A percentile compares a stretch with the other conserved stretches of the same genome.
Evolutionary conservation across 352 stramenopile species (phyloP).

Genomic region (Plasmopara viticola): DNA sequence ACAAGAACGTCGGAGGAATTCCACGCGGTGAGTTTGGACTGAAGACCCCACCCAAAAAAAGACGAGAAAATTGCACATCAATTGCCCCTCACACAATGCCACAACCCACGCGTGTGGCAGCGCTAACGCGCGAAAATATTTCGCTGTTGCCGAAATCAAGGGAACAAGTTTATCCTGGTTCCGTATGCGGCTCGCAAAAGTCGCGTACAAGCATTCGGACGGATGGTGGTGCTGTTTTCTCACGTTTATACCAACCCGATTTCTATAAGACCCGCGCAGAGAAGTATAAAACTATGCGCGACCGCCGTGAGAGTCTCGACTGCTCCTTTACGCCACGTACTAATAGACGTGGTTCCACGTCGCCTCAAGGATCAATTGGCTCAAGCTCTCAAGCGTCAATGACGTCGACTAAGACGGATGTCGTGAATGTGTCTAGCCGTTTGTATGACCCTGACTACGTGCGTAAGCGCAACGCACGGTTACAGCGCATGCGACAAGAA

Average conservation of each 20-base stretch:
- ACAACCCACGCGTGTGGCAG: slow-evolving; percentile 44
- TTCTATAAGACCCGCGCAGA: slow-evolving; percentile 74
- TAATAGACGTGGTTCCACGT: slow-evolving; percentile 48
- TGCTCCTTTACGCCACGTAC: slow-evolving; percentile 56
- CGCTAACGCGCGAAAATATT: slow-evolving; percentile 75
- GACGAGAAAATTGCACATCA: slow-evolving; percentile 15
- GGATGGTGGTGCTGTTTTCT: slow-evolving; percentile 76
- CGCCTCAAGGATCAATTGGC: slow-evolving; percentile 57
- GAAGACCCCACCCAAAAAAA: slow-evolving; percentile 32
- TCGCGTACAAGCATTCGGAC: slow-evolving; percentile 69
- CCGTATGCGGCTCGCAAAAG: slow-evolving; percentile 64
- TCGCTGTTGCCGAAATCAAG: slow-evolving; percentile 54
- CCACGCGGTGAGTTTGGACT: slow-evolving; percentile 17
- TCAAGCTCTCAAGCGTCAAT: slow-evolving; percentile 52
- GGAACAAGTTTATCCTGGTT: slow-evolving; percentile 39
- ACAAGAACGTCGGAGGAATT: slow-evolving; percentile 21
- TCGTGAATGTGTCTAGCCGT: slow-evolving; percentile 66
- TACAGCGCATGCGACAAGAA: slow-evolving; percentile 72
- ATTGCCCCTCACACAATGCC: slow-evolving; percentile 22
- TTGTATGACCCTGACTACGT: slow-evolving; percentile 85
- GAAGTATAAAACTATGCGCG: slow-evolving; percentile 55
- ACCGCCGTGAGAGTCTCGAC: slow-evolving; percentile 60
- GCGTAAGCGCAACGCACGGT: slow-evolving; percentile 62
- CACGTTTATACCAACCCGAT: slow-evolving; percentile 75
- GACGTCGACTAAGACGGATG: slow-evolving; percentile 71